Percentiles rank a stretch among this genome's conserved stretches.
These are phyloP conservation scores for Metschnikowia gruessii DNA, from an alignment of 805 yeast genomes.

Conservation along the genomic window DNA sequence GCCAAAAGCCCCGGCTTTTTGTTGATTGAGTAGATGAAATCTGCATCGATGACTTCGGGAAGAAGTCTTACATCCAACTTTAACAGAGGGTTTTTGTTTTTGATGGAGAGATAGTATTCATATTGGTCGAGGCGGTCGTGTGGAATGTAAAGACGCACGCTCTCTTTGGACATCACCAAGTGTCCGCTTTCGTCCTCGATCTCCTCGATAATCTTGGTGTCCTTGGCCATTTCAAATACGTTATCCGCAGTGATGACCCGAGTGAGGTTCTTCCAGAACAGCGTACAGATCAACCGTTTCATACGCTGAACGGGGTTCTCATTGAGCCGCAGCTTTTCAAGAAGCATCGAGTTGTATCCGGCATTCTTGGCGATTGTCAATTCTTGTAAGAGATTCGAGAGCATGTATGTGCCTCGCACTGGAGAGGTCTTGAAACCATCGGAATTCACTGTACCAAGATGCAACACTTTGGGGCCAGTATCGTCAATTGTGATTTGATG, in stretches of 20 bases:
- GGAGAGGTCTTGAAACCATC: conserved; percentile 72
- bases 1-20: conserved; percentile 84
- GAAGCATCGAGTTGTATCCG: conserved; percentile 72
- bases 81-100: conserved; percentile 52
- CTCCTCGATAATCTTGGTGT: conserved; percentile 67
- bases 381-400: conserved; percentile 83
- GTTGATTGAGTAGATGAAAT: conserved; percentile 72
- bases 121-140: conserved; percentile 65
- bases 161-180: conserved; percentile 42
- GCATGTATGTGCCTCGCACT: conserved; percentile 85
- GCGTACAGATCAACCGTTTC: conserved; percentile 65
- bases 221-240: conserved; percentile 68
- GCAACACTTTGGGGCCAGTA: conserved; percentile 77
- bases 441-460: conserved; percentile 79
- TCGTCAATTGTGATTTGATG: conserved; percentile 85
- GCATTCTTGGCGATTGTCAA: conserved; percentile 78
- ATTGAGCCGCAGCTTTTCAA: conserved; percentile 79
- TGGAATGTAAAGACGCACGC: conserved; percentile 80
- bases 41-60: conserved; percentile 73
- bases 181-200: conserved; percentile 32
- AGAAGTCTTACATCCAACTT: conserved; percentile 71
- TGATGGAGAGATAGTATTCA: conserved; percentile 58
- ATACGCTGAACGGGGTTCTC: conserved; percentile 86
- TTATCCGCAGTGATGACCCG: conserved; percentile 62
- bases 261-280: conserved; percentile 79